phyloP scores from a whole-genome alignment of 2,329 filamentous ascomycete species.

The Stachybotrys elegans region DNA sequence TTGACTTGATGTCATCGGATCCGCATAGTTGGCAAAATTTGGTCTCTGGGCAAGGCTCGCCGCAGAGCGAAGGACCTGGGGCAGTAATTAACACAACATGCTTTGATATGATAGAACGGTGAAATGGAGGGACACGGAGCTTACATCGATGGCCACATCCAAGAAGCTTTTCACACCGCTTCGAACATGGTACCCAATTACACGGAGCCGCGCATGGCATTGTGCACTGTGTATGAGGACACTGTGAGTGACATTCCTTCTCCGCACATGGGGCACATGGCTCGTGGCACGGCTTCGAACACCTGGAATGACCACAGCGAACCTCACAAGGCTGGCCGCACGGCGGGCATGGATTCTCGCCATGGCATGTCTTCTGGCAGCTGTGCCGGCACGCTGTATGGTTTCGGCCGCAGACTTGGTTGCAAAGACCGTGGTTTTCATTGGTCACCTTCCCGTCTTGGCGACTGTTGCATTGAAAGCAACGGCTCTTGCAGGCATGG shows the following conservation, averaged over 20 bases:
- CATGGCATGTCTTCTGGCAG: conserved; percentile 50
- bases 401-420: conserved; percentile 39
- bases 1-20: conserved; percentile 34
- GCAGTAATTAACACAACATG: too few species aligned
- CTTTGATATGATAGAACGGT: not conserved
- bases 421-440: conserved; percentile 43
- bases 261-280: conserved; percentile 59
- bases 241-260: conserved; percentile 46
- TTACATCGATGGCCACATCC: conserved; percentile 56
- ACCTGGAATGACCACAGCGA: conserved; percentile 51
- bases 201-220: conserved; percentile 65
- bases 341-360: conserved; percentile 38
- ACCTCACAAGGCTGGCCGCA: conserved; percentile 49
- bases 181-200: conserved; percentile 59
- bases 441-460: conserved; percentile 20
- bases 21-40: conserved; percentile 55
- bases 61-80: conserved; percentile 52
- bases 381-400: conserved; percentile 52
- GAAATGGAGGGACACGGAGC: conserved; percentile 1
- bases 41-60: conserved; percentile 51
- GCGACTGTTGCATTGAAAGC: conserved; percentile 40
- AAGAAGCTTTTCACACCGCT: conserved; percentile 49
- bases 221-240: conserved; percentile 44
- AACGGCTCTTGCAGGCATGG: conserved; percentile 48
- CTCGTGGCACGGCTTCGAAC: conserved; percentile 50